A percentile compares a stretch with the other conserved stretches of the same genome.
phyloP scores from a whole-genome alignment of 179 eudicot genomes.

The Beta lomatogona region DNA sequence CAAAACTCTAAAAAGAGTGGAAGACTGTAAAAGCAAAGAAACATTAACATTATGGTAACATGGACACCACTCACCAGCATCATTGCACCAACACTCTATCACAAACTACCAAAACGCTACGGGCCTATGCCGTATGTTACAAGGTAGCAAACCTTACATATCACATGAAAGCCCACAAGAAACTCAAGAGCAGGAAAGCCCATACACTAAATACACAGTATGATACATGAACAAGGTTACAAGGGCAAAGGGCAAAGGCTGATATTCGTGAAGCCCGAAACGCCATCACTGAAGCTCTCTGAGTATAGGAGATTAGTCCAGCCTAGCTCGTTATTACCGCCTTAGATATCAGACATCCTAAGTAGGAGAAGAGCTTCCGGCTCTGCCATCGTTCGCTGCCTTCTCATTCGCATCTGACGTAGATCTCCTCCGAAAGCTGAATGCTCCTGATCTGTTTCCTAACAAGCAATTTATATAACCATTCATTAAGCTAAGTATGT shows the following conservation, averaged over 20 bases:
- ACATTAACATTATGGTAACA: too few species aligned
- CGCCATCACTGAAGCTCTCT: background rate
- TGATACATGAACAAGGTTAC: background rate
- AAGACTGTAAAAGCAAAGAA: too few species aligned
- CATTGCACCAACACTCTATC: too few species aligned
- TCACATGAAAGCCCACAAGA: slow-evolving; percentile 19
- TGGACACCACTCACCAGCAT: too few species aligned
- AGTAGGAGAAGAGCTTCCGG: slow-evolving; percentile 72
- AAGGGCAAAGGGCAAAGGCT: background rate
- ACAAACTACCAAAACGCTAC: too few species aligned
- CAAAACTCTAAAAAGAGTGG: too few species aligned
- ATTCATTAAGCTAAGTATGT: background rate
- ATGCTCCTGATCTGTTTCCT: slow-evolving; percentile 59
- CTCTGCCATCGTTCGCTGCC: slow-evolving; percentile 48
- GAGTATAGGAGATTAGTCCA: slow-evolving; percentile 6
- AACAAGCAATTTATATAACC: background rate
- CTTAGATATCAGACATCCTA: slow-evolving; percentile 55
- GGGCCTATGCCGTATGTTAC: too few species aligned
- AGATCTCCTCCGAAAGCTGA: slow-evolving; percentile 64
- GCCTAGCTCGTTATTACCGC: background rate
- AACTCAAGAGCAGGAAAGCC: background rate
- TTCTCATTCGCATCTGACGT: slow-evolving; percentile 63
- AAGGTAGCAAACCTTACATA: slow-evolving; percentile 11
- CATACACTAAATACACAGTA: background rate
- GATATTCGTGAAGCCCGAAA: slow-evolving; percentile 3